A percentile compares a stretch with the other conserved stretches of the same genome.
phyloP scores from a whole-genome alignment of 257 asterid genomes.

The Fraxinus quadrangulata region DNA sequence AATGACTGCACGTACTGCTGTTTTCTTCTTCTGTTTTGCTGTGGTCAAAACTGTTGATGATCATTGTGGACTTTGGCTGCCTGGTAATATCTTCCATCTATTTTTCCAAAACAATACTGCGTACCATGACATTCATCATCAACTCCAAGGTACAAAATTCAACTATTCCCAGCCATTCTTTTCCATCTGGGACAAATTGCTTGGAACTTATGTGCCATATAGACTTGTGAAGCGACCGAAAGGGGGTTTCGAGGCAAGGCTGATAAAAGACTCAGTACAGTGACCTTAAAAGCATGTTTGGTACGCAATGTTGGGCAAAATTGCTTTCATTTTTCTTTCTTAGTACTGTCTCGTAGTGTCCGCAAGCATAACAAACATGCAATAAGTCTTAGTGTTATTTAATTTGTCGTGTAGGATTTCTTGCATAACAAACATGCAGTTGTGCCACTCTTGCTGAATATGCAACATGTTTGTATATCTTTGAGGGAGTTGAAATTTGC shows the following conservation, averaged over 20 bases:
- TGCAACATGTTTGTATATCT: constrained; percentile 25
- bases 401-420: constrained; percentile 24
- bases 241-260: constrained; percentile 87
- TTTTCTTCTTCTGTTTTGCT: constrained; percentile 83
- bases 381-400: not conserved
- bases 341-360: not conserved
- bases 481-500: constrained; percentile 31
- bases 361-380: not conserved
- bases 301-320: not conserved
- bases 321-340: not conserved
- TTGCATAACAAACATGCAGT: constrained; percentile 4
- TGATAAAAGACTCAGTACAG: constrained; percentile 50
- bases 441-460: constrained; percentile 26
- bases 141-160: constrained; percentile 76
- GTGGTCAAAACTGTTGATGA: constrained; percentile 80
- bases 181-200: constrained; percentile 83
- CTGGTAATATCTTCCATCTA: constrained; percentile 78
- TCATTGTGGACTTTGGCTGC: constrained; percentile 92
- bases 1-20: constrained; percentile 85
- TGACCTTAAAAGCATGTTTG: not conserved
- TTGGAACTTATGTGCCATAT: constrained; percentile 72
- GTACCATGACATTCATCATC: constrained; percentile 91
- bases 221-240: constrained; percentile 61
- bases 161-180: constrained; percentile 92
- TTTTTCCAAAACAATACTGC: constrained; percentile 77